Percentiles rank a stretch among this genome's conserved stretches.
Evolutionary conservation across 257 asterid species (phyloP).

Genomic region (Paraleonurus japonicus): DNA sequence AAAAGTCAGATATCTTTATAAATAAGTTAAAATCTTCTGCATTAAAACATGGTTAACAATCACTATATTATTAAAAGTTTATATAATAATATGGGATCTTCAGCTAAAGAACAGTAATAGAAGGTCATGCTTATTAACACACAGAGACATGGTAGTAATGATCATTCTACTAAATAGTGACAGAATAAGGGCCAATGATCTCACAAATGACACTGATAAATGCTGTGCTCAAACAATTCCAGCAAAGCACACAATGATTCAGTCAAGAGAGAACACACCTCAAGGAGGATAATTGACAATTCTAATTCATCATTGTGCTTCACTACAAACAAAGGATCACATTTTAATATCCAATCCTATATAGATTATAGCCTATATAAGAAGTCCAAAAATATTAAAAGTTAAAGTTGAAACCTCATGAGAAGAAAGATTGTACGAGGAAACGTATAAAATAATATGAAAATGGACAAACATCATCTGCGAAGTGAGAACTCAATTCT

Average conservation of each 20-base stretch:
- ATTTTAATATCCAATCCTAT: neutral
- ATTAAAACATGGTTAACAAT: neutral
- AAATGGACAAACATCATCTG: neutral
- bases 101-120: neutral
- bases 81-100: neutral
- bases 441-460: neutral
- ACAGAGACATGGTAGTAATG: neutral
- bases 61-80: neutral
- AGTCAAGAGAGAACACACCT: neutral
- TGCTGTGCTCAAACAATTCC: neutral
- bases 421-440: neutral
- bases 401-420: neutral
- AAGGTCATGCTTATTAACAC: conserved; percentile 6
- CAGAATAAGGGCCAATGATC: neutral
- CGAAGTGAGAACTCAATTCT: neutral
- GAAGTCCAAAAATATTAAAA: neutral
- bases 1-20: neutral
- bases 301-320: neutral
- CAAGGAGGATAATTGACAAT: neutral
- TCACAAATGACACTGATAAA: neutral
- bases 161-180: neutral
- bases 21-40: neutral
- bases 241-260: neutral
- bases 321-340: neutral
- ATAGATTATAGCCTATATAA: neutral